Evolutionary conservation across 2,329 filamentous ascomycete species (phyloP).

Genomic region (Epichloe gansuensis): DNA sequence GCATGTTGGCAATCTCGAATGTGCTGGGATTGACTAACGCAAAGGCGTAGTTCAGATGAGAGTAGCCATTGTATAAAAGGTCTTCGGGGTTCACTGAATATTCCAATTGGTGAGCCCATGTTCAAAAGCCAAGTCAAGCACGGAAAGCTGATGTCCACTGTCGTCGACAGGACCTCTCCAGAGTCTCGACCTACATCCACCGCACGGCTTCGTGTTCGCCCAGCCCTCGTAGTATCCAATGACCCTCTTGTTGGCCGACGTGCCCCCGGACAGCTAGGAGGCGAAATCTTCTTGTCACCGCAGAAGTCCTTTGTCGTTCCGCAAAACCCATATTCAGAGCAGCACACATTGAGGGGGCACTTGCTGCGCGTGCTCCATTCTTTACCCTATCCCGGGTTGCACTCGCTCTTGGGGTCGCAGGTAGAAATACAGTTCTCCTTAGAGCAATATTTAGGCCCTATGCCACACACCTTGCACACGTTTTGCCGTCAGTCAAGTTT

Average conservation of each 20-base stretch:
- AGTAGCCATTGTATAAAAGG: conserved; percentile 15
- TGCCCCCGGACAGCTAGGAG: conserved; percentile 5
- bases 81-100: conserved; percentile 11
- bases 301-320: conserved; percentile 19
- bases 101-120: too few species aligned
- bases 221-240: conserved; percentile 24
- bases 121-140: too few species aligned
- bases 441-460: conserved; percentile 1
- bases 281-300: conserved; percentile 12
- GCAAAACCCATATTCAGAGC: conserved; percentile 8
- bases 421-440: conserved; percentile 8
- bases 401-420: conserved; percentile 17
- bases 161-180: conserved; percentile 6
- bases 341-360: conserved; percentile 28
- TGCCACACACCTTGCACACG: not conserved
- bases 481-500: too few species aligned
- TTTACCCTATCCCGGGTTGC: conserved; percentile 10
- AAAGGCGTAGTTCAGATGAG: conserved; percentile 19
- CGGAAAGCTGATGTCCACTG: not conserved
- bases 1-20: not conserved
- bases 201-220: not conserved
- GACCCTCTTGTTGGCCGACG: conserved; percentile 3
- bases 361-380: conserved; percentile 1
- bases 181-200: too few species aligned
- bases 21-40: conserved; percentile 17